Evolutionary conservation across 2,329 filamentous ascomycete species (phyloP).

Genomic region (Trichoderma atrobrunneum): DNA sequence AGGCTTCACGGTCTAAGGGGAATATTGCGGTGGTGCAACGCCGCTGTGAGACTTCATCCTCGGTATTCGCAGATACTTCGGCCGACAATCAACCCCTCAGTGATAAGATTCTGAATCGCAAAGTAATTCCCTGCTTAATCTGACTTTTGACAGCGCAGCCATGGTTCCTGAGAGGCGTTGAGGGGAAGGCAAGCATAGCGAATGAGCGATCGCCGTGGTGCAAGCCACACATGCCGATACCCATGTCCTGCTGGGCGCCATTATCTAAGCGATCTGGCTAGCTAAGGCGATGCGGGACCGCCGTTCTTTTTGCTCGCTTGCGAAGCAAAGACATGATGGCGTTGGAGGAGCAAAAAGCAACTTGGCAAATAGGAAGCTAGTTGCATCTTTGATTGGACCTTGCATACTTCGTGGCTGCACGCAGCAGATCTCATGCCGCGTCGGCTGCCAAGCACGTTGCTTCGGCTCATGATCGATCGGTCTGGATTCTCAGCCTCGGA

Average conservation of each 20-base stretch:
- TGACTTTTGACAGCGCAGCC: conserved; percentile 14
- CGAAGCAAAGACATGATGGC: not conserved
- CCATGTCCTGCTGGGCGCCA: conserved; percentile 12
- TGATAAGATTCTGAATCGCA: not conserved
- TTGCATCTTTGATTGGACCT: not conserved
- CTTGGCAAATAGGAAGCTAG: not conserved
- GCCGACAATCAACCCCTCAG: not conserved
- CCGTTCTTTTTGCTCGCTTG: not conserved
- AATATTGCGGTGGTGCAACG: not conserved
- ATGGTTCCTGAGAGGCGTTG: conserved; percentile 13
- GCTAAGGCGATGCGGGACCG: not conserved
- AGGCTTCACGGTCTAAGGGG: not conserved
- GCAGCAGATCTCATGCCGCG: not conserved
- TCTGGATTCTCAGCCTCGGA: conserved; percentile 12
- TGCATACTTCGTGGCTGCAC: not conserved
- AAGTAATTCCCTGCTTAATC: not conserved
- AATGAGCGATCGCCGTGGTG: not conserved
- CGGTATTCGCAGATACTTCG: not conserved
- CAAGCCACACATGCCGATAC: not conserved
- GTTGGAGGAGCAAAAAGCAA: not conserved
- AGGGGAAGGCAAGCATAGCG: not conserved
- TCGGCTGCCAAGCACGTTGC: not conserved
- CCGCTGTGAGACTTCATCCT: not conserved
- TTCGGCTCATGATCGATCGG: not conserved
- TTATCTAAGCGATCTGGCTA: conserved; percentile 4